Base-by-base conservation (phyloP, 192 early-diverging fungal species). In the Allomyces arbusculus region DNA sequence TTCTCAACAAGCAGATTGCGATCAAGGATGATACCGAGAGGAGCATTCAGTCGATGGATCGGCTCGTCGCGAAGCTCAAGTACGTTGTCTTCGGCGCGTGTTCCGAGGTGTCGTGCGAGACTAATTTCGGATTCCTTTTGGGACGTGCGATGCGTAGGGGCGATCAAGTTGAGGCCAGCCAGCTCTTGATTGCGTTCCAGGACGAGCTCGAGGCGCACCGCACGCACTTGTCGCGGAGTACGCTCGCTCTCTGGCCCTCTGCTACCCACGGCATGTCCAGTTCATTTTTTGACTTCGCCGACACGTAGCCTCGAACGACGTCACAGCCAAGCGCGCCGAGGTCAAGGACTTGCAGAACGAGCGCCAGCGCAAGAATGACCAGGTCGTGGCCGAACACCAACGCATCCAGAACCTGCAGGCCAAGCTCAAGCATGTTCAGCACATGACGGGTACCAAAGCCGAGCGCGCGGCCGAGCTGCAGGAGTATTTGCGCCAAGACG, bases 171-270 rank as follows among this genome's bases (percentile, higher is more conserved):
- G 69, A 74, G 12, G 72, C 74, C 23, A 66, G 67, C 20, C 26
- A 63, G 1, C 69, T 65, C 26, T 65, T 79, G 44, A 63, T 66
- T 10, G 75, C 78, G 66, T 83, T 78, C 61, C 79, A 79, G 62
- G 78, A 83, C 65, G 81, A 83, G 61, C 71, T 83, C 14, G 81
- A 83, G 45, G 74, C 81, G 4, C 63, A 81, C 3, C 68, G 74
- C 20, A 78, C 74, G 45, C 81, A 74, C 4, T 64, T 83, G 44
- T 79, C 71, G 71, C 79, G 81, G 69, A 72, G 75, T 79, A 75
- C 25, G 63, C 11, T 24, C 7, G 24, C 9, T 20, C 16, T 12
- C 33, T 62, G 26, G 26, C 24, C 23, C 6, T 4, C 24, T 58
- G n/a, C n/a, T 62, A 73, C 58, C n/a, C 28, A 50, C 14, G 23